Evolutionary conservation across 495 filamentous ascomycete genomes (phyloP).

Genomic region (Hypoxylon fuscum): DNA sequence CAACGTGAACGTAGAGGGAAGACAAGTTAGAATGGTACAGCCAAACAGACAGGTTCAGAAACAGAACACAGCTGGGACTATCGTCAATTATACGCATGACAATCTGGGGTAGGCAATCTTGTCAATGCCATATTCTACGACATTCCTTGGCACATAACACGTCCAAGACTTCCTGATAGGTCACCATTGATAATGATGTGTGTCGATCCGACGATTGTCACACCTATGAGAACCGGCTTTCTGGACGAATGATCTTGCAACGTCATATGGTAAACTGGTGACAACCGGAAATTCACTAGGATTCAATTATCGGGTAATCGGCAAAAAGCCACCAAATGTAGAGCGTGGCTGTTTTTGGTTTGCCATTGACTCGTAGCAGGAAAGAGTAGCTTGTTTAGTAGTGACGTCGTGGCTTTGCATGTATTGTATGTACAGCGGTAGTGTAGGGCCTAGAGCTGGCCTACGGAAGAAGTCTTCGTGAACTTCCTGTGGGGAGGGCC

Average conservation of each 20-base stretch:
- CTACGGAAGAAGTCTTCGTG: neutral
- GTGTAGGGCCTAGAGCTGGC: neutral
- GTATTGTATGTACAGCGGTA: too few relatives aligned
- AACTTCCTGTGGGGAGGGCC: conserved; percentile 23
- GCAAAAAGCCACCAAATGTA: conserved; percentile 12
- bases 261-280: conserved; percentile 34
- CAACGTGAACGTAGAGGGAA: conserved; percentile 13
- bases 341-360: conserved; percentile 20
- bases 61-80: conserved; percentile 7
- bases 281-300: conserved; percentile 10
- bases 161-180: conserved; percentile 13
- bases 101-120: conserved; percentile 11
- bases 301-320: conserved; percentile 27
- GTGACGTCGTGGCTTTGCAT: conserved; percentile 45
- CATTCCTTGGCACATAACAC: conserved; percentile 28
- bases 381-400: conserved; percentile 8
- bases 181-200: conserved; percentile 14
- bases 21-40: neutral
- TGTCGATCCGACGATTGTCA: conserved; percentile 28
- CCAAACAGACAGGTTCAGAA: conserved; percentile 5
- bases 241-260: conserved; percentile 21
- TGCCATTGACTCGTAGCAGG: conserved; percentile 8
- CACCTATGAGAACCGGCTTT: conserved; percentile 20
- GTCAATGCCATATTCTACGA: conserved; percentile 21
- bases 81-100: conserved; percentile 24